Evolutionary conservation across 441 rosid species (phyloP), one percentile per base, ranked within the genome.

Genomic region (Daphne laureola): DNA sequence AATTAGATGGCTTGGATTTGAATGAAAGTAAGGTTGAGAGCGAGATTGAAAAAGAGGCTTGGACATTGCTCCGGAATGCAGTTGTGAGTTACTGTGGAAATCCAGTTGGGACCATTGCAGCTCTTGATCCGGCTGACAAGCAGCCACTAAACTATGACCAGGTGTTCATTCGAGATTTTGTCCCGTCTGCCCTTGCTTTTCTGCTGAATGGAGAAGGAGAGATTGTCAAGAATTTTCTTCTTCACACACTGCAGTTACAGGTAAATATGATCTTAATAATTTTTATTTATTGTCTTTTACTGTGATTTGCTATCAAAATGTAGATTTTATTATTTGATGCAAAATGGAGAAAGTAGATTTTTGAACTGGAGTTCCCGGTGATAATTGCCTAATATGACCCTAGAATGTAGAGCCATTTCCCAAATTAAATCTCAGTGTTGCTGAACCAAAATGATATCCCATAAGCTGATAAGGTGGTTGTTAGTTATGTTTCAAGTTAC

Each of bases 81-180:
- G 66, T 84, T 49, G 96, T 91, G 54, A 75, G 43, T 62, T 91
- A 87, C 36, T 91, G 87, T 17, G 89, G 90, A n/a, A 76, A 66
- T 46, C 95, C 93, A 0, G 89, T 91, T 53, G 98, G 95, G 67
- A 91, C 96, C 0, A 68, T 87, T 18, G 96, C 98, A 0, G 98
- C 96, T 17, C 78, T 70, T 66, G 84, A 83, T 70, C 86, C 84
- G 2, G 90, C 77, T 8, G 87, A 85, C 31, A 80, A 62, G 63
- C 92, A 78, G 67, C 82, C 86, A 0, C 54, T 86, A 78, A 91
- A 87, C 59, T 90, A 91, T 58, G 95, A 87, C 66, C 98, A 91
- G 62, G 87, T 91, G 50, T 91, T 91, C 70, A 83, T 91, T 65
- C 93, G 98, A 8, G 96, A 91, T 73, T 91, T 91, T 72, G 87